A percentile compares a stretch with the other conserved stretches of the same genome.
Conservation (phyloP, 805 yeast species). For the Kuraishia molischiana region DNA sequence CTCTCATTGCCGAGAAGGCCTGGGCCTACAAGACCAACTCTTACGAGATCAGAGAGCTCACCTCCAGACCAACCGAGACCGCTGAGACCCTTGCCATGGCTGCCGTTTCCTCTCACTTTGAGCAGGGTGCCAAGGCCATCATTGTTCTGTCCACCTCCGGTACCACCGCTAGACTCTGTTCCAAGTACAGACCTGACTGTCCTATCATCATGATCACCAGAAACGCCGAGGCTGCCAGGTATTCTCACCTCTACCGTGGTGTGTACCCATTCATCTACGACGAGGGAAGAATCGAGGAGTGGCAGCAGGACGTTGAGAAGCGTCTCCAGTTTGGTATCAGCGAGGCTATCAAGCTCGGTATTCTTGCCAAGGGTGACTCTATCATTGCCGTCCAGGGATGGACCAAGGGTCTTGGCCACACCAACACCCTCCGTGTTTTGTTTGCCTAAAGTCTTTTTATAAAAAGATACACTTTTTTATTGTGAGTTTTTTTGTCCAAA, state of each 20-base stretch:
- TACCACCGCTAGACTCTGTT: slow-evolving; percentile 87
- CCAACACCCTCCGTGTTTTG: slow-evolving; percentile 93
- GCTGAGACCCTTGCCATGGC: slow-evolving; percentile 96
- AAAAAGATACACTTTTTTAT: no score
- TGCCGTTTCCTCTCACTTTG: slow-evolving; percentile 93
- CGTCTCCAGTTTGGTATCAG: slow-evolving; percentile 90
- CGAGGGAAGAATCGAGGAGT: slow-evolving; percentile 57
- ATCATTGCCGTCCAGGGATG: slow-evolving; percentile 97
- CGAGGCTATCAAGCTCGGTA: slow-evolving; percentile 80
- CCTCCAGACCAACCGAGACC: slow-evolving; percentile 83
- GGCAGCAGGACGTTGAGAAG: slow-evolving; percentile 95
- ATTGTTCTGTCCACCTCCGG: slow-evolving; percentile 94
- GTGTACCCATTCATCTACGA: slow-evolving; percentile 92
- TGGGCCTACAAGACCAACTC: slow-evolving; percentile 76
- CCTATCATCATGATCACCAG: slow-evolving; percentile 98
- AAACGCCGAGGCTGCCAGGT: slow-evolving; percentile 88
- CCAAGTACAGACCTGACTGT: slow-evolving; percentile 96
- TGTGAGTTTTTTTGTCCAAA: no score
- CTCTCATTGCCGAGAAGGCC: slow-evolving; percentile 93
- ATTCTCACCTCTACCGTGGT: slow-evolving; percentile 95
- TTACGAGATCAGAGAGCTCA: slow-evolving; percentile 81
- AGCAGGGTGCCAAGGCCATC: slow-evolving; percentile 94
- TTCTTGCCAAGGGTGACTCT: slow-evolving; percentile 78
- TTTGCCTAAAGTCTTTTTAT: slow-evolving; percentile 50
- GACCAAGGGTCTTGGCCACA: slow-evolving; percentile 97